These are phyloP conservation scores for Erysimum cheiranthoides DNA, from an alignment of 345 rosid genomes.

Conservation along the genomic window DNA sequence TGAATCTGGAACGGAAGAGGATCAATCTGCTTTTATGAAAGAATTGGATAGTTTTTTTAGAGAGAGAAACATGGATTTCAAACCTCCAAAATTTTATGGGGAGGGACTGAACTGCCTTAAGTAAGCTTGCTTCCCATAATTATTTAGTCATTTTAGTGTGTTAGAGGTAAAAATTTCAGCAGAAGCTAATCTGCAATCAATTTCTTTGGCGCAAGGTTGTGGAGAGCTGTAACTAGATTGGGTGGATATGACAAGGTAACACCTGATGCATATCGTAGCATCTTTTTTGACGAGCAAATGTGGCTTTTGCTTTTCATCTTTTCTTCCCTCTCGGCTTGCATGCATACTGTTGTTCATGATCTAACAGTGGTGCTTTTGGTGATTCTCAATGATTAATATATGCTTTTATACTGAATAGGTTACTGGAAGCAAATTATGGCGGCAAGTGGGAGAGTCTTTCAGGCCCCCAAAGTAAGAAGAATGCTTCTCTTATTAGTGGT, in stretches of 20 bases:
- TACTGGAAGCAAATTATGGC: slow-evolving; percentile 84
- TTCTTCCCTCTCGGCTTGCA: not conserved
- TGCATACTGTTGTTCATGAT: slow-evolving; percentile 15
- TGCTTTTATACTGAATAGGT: slow-evolving; percentile 58
- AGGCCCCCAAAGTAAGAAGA: slow-evolving; percentile 92
- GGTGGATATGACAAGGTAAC: slow-evolving; percentile 94
- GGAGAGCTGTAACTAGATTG: slow-evolving; percentile 85
- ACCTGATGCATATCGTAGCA: slow-evolving; percentile 11
- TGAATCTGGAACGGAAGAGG: slow-evolving; percentile 80
- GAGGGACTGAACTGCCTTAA: slow-evolving; percentile 83
- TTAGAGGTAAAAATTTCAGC: slow-evolving; percentile 19
- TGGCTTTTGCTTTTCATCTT: slow-evolving; percentile 5
- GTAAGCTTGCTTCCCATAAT: slow-evolving; percentile 52
- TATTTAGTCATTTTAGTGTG: slow-evolving; percentile 10
- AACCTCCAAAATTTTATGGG: slow-evolving; percentile 91
- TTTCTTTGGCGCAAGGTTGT: slow-evolving; percentile 58
- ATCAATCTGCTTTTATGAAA: slow-evolving; percentile 76
- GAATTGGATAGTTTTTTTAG: slow-evolving; percentile 69
- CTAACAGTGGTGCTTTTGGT: not conserved
- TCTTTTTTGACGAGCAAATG: slow-evolving; percentile 13
- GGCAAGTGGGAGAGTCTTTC: slow-evolving; percentile 96
- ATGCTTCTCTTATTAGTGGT: slow-evolving; percentile 26
- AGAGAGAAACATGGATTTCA: slow-evolving; percentile 72
- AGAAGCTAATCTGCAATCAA: slow-evolving; percentile 31
- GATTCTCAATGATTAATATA: not conserved